Conservation (phyloP, 2,329 filamentous ascomycete genomes). For the Tolypocladium guangdongense region DNA sequence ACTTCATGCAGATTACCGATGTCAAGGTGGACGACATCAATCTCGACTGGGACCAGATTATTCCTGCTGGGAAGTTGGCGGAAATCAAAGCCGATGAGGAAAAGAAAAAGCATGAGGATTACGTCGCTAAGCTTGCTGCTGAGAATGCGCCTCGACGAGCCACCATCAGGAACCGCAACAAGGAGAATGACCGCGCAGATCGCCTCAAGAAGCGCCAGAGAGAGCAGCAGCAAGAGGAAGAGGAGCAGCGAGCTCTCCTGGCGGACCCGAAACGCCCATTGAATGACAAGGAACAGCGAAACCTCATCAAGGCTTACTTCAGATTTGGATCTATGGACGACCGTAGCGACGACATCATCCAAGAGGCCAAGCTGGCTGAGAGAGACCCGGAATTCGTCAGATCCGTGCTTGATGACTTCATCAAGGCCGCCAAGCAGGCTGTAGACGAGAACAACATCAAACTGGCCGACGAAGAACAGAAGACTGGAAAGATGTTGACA, state of each 20-base stretch:
- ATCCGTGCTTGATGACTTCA: constrained; percentile 64
- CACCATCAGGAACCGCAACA: constrained; percentile 44
- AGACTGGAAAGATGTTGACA: constrained; percentile 68
- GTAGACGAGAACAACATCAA: constrained; percentile 58
- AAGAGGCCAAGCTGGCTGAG: constrained; percentile 73
- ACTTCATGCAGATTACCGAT: constrained; percentile 96
- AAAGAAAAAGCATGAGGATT: constrained; percentile 69
- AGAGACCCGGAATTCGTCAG: constrained; percentile 74
- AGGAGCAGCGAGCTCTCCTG: constrained; percentile 62
- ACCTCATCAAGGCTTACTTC: constrained; percentile 82
- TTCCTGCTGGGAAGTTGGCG: constrained; percentile 84
- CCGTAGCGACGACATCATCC: constrained; percentile 74
- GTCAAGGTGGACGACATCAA: constrained; percentile 77
- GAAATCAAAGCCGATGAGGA: constrained; percentile 85
- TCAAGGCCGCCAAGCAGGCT: constrained; percentile 44
- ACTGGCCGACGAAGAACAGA: constrained; percentile 72
- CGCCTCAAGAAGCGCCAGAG: constrained; percentile 56
- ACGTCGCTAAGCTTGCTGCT: constrained; percentile 70
- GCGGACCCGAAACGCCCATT: constrained; percentile 82
- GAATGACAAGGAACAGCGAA: constrained; percentile 84
- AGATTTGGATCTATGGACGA: constrained; percentile 87
- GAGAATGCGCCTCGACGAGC: constrained; percentile 75
- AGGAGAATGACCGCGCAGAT: constrained; percentile 52
- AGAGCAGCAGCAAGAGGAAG: constrained; percentile 56
- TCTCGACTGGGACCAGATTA: constrained; percentile 96